Base-by-base conservation (phyloP, 352 stramenopile genomes). In the Bremia lactucae region DNA sequence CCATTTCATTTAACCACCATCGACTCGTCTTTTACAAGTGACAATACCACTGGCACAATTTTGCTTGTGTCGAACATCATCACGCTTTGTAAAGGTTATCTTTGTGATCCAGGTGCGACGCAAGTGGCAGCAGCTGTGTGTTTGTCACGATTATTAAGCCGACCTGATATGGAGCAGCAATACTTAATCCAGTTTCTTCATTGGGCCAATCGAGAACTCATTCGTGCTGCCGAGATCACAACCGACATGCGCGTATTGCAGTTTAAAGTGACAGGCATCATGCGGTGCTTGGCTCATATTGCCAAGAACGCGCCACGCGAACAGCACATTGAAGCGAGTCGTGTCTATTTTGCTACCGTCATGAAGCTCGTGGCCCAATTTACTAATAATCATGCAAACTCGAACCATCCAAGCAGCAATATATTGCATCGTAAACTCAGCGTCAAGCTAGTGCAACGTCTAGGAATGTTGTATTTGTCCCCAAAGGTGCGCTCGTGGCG, bases 1-100 rank as follows among this genome's bases (percentile, higher is more conserved):
- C 96, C 96, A 0, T 99, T 99, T 63, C 85, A 98, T 62, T 83
- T 98, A 37, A 63, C 79, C 36, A 95, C 87, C 1, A 97, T 98
- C 45, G 94, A 99, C 68, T 96, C 86, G 36, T 93, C 87, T 0
- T 53, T 53, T 5, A 31, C 23, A n/a, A 31, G n/a, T 18, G 44
- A 52, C 10, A 49, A 3, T 20, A 6, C 6, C 23, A 67, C 31
- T 33, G 51, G 54, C 6, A 58, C 49, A 1, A 65, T 69, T 26
- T 79, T 72, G 11, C 78, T 96, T 10, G 83, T 96, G 3, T 54
- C 51, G 31, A 83, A 72, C 20, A 85, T 95, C 33, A 61, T 92
- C 29, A 74, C 73, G 19, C 62, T 93, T 13, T 94, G 81, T 40
- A 95, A 94, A 23, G 59, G 59, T n/a, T 95, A 90, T 54, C 52